phyloP scores from a whole-genome alignment of 495 filamentous ascomycete species.

The Xanthoparmelia taractica region DNA sequence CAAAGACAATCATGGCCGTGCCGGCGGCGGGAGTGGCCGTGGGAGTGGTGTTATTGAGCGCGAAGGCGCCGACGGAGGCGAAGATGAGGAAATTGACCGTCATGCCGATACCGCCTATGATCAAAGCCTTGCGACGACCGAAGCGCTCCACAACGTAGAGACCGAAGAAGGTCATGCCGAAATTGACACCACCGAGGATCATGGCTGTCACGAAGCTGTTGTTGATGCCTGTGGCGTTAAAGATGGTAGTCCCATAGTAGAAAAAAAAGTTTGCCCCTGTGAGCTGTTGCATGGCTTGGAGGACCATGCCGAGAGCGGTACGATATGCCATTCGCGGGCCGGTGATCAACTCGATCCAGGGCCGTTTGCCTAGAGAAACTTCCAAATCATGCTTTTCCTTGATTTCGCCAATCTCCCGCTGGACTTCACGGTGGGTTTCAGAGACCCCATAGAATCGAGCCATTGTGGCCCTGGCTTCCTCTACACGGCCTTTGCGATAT shows the following conservation, averaged over 20 bases:
- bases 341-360: conserved; percentile 61
- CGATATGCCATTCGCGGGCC: conserved; percentile 68
- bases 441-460: conserved; percentile 63
- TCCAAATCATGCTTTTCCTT: conserved; percentile 55
- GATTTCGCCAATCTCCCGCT: conserved; percentile 60
- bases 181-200: conserved; percentile 68
- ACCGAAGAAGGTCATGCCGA: conserved; percentile 62
- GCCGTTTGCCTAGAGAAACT: conserved; percentile 43
- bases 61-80: conserved; percentile 58
- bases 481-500: conserved; percentile 56
- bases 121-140: conserved; percentile 59
- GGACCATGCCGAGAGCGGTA: conserved; percentile 56
- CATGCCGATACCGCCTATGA: conserved; percentile 61
- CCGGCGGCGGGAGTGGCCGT: conserved; percentile 52
- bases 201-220: conserved; percentile 67
- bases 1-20: conserved; percentile 67
- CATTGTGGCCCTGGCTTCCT: conserved; percentile 62
- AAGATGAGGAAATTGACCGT: conserved; percentile 67
- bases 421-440: conserved; percentile 53
- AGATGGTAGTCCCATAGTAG: conserved; percentile 72
- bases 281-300: conserved; percentile 65
- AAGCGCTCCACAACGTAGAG: conserved; percentile 65
- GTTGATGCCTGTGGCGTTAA: conserved; percentile 57
- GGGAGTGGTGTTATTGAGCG: conserved; percentile 45
- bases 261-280: conserved; percentile 66